Base-by-base conservation (phyloP, 345 rosid species). In the Eucalyptus erythrocorys region DNA sequence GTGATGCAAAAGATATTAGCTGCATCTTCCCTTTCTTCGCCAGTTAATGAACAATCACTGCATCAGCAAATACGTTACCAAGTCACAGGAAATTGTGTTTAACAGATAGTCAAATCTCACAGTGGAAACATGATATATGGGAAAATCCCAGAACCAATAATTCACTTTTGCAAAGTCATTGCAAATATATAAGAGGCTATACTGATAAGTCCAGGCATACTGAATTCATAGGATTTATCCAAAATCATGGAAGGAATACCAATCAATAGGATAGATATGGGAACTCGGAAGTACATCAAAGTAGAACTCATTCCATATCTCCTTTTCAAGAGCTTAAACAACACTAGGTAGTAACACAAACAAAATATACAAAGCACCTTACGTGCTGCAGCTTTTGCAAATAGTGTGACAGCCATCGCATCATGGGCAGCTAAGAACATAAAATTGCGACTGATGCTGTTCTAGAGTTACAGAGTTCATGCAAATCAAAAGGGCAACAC, bases 1-100 rank as follows among this genome's bases (percentile, higher is more conserved):
- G 94, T 92, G 85, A 97, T 91, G 93, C 98, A 97, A 85, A 92
- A 88, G 30, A 76, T 19, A 53, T 90, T 88, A 87, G 92, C 95
- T 80, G 87, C 91, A 53, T 89, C 87, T 87, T 95, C 92, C 91
- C 90, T 92, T 59, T 87, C 88, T 21, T 57, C 89, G 66, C 89
- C 92, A 57, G 90, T 91, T 86, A 87, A 89, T 81, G 92, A 86
- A 87, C 94, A 94, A 34, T 91, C 86, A 91, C 96, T 93, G 92
- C 66, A 89, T 30, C 55, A 88, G 66, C 90, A 66, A 86, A 88
- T 53, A 43, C 1, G 5, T 76, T 40, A 76, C 84, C 84, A 76
- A 76, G 84, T 76, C 82, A 40, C 82, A 19, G 82, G 47, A 64
- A 64, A 37, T 37, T 37, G 47, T 76, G 84, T 40, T 76, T 10